Base-by-base conservation (phyloP, 2,329 filamentous ascomycete genomes). In the Tolypocladium pustulatum region DNA sequence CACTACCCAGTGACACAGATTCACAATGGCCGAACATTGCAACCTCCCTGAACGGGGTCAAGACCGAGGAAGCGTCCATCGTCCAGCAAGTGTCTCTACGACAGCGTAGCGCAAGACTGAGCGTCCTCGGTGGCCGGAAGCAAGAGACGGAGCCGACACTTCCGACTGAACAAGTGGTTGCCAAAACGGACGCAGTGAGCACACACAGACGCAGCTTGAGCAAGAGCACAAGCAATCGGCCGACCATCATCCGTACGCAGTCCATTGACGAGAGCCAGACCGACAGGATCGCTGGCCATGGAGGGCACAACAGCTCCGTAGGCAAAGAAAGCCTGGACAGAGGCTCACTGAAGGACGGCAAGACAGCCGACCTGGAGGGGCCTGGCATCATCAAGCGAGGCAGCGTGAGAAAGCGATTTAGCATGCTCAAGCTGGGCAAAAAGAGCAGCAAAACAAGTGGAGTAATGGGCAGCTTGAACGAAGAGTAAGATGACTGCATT, bases 331-430 rank as follows among this genome's bases (percentile, higher is more conserved):
- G 69, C 58, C 59, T 68, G 51, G 69, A 72, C 41, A 63, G 67
- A 17, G 60, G 66, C 7, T 63, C 62, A 8, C 60, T 62, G 17
- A 60, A 61, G 15, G 62, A 65, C 15, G 65, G 66, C 25, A 62
- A 67, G 12, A 65, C 68, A 53, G 57, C 66, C 27, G 57, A 58
- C 0, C 65, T 68, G 37, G 69, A 67, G 51, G 77, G 72, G 41
- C 68, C 71, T 12, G 55, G 56, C 0, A 52, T 75, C 41, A 69
- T 72, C 58, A 79, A 79, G 67, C 81, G 82, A 57, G 83, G 82
- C 40, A 88, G 85, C 59, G 82, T 95, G 64, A 85, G 87, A 73
- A 93, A 91, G 75, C 77, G 91, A 67, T 78, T 95, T 64, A 94
- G 89, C 70, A 77, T 91, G 66, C 77, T 95, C 67, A 89, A 88